Base-by-base conservation (phyloP, 108 stramenopile genomes). In the Ochromonas danica region DNA sequence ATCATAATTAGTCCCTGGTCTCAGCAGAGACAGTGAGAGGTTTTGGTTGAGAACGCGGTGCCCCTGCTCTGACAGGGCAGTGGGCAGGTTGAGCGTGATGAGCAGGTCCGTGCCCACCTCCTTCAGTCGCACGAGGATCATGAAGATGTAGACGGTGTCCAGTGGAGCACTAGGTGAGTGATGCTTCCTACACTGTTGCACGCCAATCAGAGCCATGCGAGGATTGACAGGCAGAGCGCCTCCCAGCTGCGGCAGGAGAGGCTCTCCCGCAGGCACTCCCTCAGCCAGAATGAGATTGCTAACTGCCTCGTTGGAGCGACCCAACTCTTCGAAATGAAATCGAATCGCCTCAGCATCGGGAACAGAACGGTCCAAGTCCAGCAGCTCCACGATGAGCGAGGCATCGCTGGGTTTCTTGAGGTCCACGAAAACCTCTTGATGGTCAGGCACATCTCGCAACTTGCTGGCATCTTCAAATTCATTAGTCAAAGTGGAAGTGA, bases 361-460 rank as follows among this genome's bases (percentile, higher is more conserved):
- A 67, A 35, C 33, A 6, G 27, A 3, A 14, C 33, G 3, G 22
- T 57, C 51, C 63, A 67, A 14, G 31, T 67, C 63, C 63, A 67
- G 25, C 25, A 67, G 25, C 31, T 67, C 63, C 31, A 67, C 63
- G 10, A 67, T 67, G 10, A 67, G 3, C 6, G 33, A 67, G 25
- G 31, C 6, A 67, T 67, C 63, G 25, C 10, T 31, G 3, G 63
- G 10, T 14, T 51, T 22, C n/a, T n/a, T n/a, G 51, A 22, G 51
- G 35, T 67, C 63, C 3, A 67, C 35, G 25, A 35, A 36, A 31
- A 67, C 63, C 25, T 67, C 63, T 36, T 67, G 63, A 36, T 67
- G 63, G 25, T 67, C 63, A 14, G 63, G 63, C 3, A 67, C 63
- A 10, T 28, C 14, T 28, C 63, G 17, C 31, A 67, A 10, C 3